Evolutionary conservation across 768 basidiomycete genomes (phyloP).

Genomic region (Lentinula sp.): DNA sequence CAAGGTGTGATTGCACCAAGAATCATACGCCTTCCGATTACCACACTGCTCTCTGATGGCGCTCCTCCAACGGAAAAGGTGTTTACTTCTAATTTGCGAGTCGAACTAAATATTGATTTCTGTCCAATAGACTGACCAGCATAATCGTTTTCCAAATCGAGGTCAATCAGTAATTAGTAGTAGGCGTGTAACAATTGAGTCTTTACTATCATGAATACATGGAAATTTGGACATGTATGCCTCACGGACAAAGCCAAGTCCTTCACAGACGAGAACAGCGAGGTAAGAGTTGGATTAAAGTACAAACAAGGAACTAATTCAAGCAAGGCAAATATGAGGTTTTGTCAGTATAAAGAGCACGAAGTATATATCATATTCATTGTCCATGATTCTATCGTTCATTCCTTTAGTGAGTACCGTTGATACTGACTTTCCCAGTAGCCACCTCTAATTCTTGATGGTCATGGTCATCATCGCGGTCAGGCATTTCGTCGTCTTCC

Average conservation of each 20-base stretch:
- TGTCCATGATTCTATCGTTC: background rate
- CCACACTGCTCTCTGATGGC: background rate
- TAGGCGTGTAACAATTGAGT: too few species aligned
- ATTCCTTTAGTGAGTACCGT: background rate
- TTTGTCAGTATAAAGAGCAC: background rate
- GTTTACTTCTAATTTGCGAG: background rate
- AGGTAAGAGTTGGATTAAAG: too few species aligned
- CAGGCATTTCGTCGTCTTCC: constrained; percentile 45
- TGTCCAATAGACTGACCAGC: too few species aligned
- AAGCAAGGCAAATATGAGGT: background rate
- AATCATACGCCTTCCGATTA: background rate
- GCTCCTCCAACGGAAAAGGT: background rate
- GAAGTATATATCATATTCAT: background rate
- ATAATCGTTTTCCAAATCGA: background rate
- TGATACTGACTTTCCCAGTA: background rate
- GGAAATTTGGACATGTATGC: too few species aligned
- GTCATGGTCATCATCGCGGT: constrained; percentile 14
- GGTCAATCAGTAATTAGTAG: background rate
- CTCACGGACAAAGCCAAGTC: too few species aligned
- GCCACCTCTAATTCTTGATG: constrained; percentile 4
- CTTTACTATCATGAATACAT: too few species aligned
- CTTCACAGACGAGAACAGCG: too few species aligned
- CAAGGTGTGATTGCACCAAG: background rate
- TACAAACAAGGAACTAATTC: background rate
- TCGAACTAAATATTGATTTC: background rate